phyloP scores from a whole-genome alignment of 2,329 filamentous ascomycete genomes.

The Alternaria gansuensis region DNA sequence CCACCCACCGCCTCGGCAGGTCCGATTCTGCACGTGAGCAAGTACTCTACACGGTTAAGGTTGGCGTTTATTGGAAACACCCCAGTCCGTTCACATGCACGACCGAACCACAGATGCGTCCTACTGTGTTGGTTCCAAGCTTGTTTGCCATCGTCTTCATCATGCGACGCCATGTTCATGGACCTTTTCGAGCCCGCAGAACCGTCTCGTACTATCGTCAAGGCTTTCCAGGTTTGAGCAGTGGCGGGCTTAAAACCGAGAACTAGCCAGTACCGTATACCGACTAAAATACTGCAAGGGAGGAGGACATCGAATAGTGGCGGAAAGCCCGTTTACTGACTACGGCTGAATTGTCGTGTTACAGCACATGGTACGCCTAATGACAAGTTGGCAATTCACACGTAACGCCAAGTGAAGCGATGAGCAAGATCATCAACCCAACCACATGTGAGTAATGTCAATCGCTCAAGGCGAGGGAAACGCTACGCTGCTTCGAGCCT shows the following conservation, averaged over 20 bases:
- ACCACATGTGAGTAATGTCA: neutral
- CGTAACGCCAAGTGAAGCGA: conserved; percentile 4
- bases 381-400: conserved; percentile 1
- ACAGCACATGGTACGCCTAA: conserved; percentile 6
- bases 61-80: conserved; percentile 1
- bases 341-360: conserved; percentile 2
- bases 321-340: neutral
- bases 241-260: neutral
- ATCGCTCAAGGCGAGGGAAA: neutral
- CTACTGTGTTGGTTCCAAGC: neutral
- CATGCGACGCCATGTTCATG: neutral
- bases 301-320: neutral
- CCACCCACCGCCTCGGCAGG: conserved; percentile 6
- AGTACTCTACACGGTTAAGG: neutral
- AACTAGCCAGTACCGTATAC: conserved; percentile 5
- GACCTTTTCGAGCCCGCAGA: neutral
- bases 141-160: neutral
- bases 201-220: neutral
- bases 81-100: neutral
- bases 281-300: neutral
- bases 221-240: neutral
- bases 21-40: conserved; percentile 9
- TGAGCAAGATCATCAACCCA: neutral
- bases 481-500: neutral
- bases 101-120: conserved; percentile 7